Percentiles rank a stretch among this genome's conserved stretches.
These are phyloP conservation scores for Fagopyrum tataricum DNA, from an alignment of 148 eudicot genomes.

Conservation along the genomic window DNA sequence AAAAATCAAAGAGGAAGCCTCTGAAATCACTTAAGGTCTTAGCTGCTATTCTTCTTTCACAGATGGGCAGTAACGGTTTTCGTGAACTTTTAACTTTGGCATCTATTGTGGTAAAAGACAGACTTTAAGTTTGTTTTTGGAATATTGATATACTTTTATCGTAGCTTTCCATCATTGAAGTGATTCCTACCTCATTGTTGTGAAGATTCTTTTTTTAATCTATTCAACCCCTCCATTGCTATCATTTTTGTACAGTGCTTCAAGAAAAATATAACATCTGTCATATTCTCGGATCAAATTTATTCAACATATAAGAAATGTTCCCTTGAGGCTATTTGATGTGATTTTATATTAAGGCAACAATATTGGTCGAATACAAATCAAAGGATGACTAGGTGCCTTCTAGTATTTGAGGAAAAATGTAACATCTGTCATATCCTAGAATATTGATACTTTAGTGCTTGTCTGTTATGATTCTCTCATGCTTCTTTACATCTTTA, in stretches of 20 bases:
- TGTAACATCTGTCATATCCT: too few species aligned
- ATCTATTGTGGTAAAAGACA: constrained; percentile 58
- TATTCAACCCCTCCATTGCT: background rate
- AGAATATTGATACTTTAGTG: too few species aligned
- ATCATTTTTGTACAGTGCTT: background rate
- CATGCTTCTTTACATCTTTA: background rate
- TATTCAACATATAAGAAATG: background rate
- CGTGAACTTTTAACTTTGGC: constrained; percentile 68
- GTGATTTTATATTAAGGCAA: background rate
- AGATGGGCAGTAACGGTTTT: constrained; percentile 75
- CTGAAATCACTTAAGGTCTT: constrained; percentile 82
- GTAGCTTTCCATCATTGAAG: constrained; percentile 1
- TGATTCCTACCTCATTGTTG: background rate
- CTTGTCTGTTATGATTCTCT: background rate
- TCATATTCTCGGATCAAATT: background rate
- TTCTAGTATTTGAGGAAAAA: too few species aligned
- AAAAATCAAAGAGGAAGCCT: constrained; percentile 60
- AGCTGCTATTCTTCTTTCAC: constrained; percentile 81
- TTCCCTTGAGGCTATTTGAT: background rate
- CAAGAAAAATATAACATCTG: background rate
- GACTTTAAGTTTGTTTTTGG: background rate
- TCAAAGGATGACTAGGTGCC: background rate
- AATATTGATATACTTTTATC: background rate
- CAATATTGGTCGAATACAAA: background rate
- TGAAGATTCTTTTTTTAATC: background rate